Evolutionary conservation across 768 basidiomycete genomes (phyloP), one percentile per base, ranked within the genome.

Genomic region (Lanmaoa pseudosensibilis): DNA sequence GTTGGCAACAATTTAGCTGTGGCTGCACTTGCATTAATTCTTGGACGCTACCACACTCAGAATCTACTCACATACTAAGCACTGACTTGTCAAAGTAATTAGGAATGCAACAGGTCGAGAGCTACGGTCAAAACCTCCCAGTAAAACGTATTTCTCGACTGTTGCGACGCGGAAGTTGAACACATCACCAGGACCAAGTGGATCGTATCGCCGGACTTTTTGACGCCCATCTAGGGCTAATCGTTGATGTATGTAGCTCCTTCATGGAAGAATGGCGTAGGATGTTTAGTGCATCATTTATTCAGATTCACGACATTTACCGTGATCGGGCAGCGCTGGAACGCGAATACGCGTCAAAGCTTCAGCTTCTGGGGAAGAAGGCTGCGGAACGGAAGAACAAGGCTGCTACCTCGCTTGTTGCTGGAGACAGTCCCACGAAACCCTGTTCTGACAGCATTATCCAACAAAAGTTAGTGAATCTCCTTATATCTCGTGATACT

Each of bases 321-420:
- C 75, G 77, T 41, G 87, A 86, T 49, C 81, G 86, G 44, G 83
- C 75, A 11, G 79, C 76, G 8, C 74, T 93, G 12, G 92, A 94
- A 70, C 83, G 86, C 50, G 91, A 94, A 67, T 93, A 91, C 67
- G 88, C 90, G 0, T 67, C 72, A 25, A 92, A 88, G 67, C 76
- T 94, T 11, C 85, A 87, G 65, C 70, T 76, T 16, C 70, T 94
- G 33, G 78, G 79, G 9, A 85, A 80, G 69, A 91, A 85, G 66
- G 84, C 85, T 2, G 72, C 76, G 11, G 92, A 93, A 43, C 89
- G 84, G 79, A 89, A 87, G 70, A 73, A 71, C 44, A 89, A 82
- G 71, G 77, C 77, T 54, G 81, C 81, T 55, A 65, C 75, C 1
- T 65, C 72, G 10, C 73, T 87, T 23, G 81, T 88, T 9, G 70